These are phyloP conservation scores for Ustilago hordei DNA, from an alignment of 1,284 basidiomycete species.

Conservation along the genomic window DNA sequence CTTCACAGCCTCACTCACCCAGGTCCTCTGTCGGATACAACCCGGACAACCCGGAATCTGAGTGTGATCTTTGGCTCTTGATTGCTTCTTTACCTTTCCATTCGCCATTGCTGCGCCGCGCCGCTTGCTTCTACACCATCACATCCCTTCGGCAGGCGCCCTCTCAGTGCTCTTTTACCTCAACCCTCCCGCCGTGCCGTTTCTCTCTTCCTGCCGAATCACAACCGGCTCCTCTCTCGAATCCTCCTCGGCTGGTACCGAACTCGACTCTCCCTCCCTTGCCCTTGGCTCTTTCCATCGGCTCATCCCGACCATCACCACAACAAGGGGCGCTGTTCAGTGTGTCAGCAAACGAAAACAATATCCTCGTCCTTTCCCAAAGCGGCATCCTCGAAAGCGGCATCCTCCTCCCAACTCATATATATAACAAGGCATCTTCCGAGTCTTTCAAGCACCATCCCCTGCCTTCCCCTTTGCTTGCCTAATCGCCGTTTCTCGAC, in stretches of 20 bases:
- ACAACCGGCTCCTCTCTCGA: background rate
- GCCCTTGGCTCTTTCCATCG: background rate
- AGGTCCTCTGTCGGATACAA: background rate
- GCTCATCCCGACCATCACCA: slow-evolving; percentile 2
- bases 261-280: background rate
- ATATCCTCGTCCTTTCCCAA: background rate
- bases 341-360: slow-evolving; percentile 14
- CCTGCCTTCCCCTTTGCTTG: background rate
- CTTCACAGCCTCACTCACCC: background rate
- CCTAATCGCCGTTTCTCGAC: background rate
- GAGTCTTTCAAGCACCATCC: background rate
- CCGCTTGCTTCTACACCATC: slow-evolving; percentile 3
- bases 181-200: background rate
- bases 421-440: background rate
- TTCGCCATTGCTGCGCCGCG: background rate
- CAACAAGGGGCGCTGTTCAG: background rate
- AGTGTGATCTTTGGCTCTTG: background rate
- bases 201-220: too few relatives aligned
- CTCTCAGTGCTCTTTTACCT: background rate
- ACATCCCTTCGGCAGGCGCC: background rate
- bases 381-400: background rate
- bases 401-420: background rate
- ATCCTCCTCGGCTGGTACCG: slow-evolving; percentile 5
- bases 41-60: background rate
- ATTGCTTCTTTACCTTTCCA: background rate